Evolutionary conservation across 2,329 filamentous ascomycete genomes (phyloP), one percentile per base, ranked within the genome.

Genomic region (Neofusicoccum sp.): DNA sequence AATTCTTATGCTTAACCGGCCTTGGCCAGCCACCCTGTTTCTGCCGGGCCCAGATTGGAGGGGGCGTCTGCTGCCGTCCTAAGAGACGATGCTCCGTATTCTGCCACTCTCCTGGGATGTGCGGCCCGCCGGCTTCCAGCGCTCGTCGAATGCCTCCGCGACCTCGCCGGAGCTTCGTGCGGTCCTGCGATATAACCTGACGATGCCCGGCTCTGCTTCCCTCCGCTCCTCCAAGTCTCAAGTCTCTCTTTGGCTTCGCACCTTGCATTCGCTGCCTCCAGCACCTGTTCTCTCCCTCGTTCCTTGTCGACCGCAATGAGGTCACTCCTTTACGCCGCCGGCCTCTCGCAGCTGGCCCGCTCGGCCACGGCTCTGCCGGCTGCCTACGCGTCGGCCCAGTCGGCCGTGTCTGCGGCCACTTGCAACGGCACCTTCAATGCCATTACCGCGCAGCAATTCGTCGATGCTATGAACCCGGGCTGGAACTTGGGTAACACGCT

Each of bases 401-500:
- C 54, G 1, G 36, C 54, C 4, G 54, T 45, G 41, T 34, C 56
- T 61, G 45, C 59, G 6, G 39, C 39, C 33, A 56, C 28, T 11
- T 56, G 48, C 49, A 62, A 56, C 7, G 60, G 48, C 16, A 62
- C 48, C 14, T 85, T 84, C 69, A 71, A 71, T 2, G 69, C 76
- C 3, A 77, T 84, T 50, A 77, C 81, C 0, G 83, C 83, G 0
- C 71, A 75, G 0, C 72, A 79, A 2, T 85, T 76, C 56, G 74
- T 86, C 52, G 75, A 77, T 4, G 78, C 76, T 7, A 75, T 86
- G 44, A 83, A 83, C 54, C 76, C 84, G 0, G 85, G 85, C 6
- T 87, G 85, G 85, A 87, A 87, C 66, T 67, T 87, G 7, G 85
- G 85, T 8, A 87, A 87, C 62, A 86, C 84, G 0, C 78, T 87